A percentile compares a stretch with the other conserved stretches of the same genome.
phyloP scores from a whole-genome alignment of 345 rosid species.

The Linum tenue region DNA sequence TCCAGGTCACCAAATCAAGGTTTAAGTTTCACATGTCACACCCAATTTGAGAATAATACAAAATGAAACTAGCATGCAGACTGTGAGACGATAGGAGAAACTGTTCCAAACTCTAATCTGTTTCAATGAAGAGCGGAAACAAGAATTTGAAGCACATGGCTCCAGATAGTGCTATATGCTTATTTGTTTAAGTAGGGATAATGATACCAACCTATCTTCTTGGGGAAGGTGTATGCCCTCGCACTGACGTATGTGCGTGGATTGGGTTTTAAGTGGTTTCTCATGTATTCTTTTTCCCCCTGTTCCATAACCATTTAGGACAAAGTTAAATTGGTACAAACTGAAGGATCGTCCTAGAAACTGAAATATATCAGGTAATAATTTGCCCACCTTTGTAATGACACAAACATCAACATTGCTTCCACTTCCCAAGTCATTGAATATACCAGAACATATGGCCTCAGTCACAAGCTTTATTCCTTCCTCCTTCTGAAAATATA shows the following conservation, averaged over 20 bases:
- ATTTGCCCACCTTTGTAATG: conserved; percentile 54
- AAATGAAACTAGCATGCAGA: neutral
- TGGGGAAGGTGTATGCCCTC: conserved; percentile 55
- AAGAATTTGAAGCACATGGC: neutral
- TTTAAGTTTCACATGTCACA: neutral
- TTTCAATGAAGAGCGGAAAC: neutral
- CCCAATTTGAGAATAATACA: no score
- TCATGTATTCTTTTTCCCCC: conserved; percentile 65
- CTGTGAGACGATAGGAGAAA: neutral
- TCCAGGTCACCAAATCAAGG: neutral
- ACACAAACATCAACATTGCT: conserved; percentile 90
- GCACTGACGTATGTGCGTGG: conserved; percentile 55
- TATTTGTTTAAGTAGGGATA: neutral
- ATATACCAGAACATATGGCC: conserved; percentile 57
- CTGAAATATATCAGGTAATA: conserved; percentile 2
- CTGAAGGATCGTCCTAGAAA: conserved; percentile 1
- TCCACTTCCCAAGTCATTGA: conserved; percentile 63
- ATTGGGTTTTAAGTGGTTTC: conserved; percentile 73
- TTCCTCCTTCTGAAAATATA: conserved; percentile 50
- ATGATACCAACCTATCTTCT: conserved; percentile 50
- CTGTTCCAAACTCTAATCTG: neutral
- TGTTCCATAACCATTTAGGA: conserved; percentile 19
- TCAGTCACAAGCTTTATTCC: conserved; percentile 60
- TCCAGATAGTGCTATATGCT: no score
- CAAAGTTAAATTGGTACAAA: conserved; percentile 8